Evolutionary conservation across 2,329 filamentous ascomycete species (phyloP).

Genomic region (Anisogramma anomala): DNA sequence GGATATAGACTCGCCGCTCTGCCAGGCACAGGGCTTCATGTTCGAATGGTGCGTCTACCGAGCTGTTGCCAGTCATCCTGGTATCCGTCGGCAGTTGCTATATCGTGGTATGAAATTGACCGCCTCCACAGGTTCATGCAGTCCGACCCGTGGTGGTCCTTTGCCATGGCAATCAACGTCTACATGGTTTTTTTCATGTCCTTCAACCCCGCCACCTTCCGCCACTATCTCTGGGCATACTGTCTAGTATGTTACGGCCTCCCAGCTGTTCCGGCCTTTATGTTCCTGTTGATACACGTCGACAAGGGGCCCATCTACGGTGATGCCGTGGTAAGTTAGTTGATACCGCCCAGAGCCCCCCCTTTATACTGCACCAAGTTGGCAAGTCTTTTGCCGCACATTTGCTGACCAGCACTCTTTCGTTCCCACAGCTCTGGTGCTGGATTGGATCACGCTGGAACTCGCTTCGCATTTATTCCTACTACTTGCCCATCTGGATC

Average conservation of each 20-base stretch:
- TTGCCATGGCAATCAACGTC: slow-evolving; percentile 75
- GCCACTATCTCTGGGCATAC: slow-evolving; percentile 62
- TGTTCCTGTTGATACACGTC: slow-evolving; percentile 46
- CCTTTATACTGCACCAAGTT: not conserved
- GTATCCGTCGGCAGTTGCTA: too few species aligned
- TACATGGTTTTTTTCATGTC: slow-evolving; percentile 56
- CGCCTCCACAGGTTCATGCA: slow-evolving; percentile 57
- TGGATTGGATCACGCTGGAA: slow-evolving; percentile 47
- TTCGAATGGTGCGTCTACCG: slow-evolving; percentile 51
- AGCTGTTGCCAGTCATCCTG: not conserved
- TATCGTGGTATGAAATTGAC: not conserved
- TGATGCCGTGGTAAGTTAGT: slow-evolving; percentile 39
- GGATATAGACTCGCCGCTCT: slow-evolving; percentile 39
- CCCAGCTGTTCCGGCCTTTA: slow-evolving; percentile 55
- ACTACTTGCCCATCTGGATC: slow-evolving; percentile 50
- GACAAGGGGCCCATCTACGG: slow-evolving; percentile 36
- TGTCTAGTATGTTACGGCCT: slow-evolving; percentile 59
- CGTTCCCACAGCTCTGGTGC: slow-evolving; percentile 42
- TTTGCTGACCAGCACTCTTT: not conserved
- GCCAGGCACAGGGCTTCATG: slow-evolving; percentile 47
- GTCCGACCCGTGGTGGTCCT: slow-evolving; percentile 64
- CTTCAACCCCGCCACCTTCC: slow-evolving; percentile 55
- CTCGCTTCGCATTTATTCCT: slow-evolving; percentile 46
- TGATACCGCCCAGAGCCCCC: not conserved
- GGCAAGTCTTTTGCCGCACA: not conserved